These are phyloP conservation scores for Grammothele lineata DNA, from an alignment of 768 basidiomycete genomes.

Conservation along the genomic window DNA sequence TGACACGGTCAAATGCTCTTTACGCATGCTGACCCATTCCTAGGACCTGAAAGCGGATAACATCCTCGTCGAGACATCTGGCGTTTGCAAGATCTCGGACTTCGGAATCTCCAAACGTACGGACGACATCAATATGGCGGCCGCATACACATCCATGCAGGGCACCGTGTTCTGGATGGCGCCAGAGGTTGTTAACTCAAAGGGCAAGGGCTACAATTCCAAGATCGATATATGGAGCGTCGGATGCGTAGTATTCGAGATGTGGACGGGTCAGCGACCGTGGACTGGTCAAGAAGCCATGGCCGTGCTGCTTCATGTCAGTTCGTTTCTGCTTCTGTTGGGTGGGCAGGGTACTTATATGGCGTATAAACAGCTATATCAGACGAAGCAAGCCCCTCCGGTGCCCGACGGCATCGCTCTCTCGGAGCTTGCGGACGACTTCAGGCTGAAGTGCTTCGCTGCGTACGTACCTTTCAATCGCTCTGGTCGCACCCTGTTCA, in stretches of 20 bases:
- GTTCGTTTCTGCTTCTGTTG: conserved; percentile 16
- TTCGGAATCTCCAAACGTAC: conserved; percentile 98
- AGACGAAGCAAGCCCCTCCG: conserved; percentile 81
- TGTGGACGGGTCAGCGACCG: conserved; percentile 96
- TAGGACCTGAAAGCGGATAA: conserved; percentile 98
- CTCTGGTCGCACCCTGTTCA: background rate
- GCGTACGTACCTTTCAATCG: conserved; percentile 49
- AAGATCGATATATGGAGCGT: conserved; percentile 99
- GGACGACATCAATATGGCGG: conserved; percentile 77
- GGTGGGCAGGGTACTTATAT: background rate
- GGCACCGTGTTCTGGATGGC: conserved; percentile 99
- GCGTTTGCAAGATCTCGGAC: conserved; percentile 95
- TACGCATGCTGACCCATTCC: background rate
- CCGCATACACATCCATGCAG: conserved; percentile 91
- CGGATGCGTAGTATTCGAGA: conserved; percentile 97
- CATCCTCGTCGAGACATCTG: conserved; percentile 89
- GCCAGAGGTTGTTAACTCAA: conserved; percentile 86
- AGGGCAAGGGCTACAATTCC: conserved; percentile 89
- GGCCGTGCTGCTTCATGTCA: conserved; percentile 91
- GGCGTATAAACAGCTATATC: conserved; percentile 58
- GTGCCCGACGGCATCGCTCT: conserved; percentile 80
- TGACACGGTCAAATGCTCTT: background rate
- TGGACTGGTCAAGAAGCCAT: conserved; percentile 91
- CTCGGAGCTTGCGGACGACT: conserved; percentile 75
- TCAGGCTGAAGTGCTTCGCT: conserved; percentile 85